Conservation (phyloP, 768 basidiomycete species). For the Suillus sp. region DNA sequence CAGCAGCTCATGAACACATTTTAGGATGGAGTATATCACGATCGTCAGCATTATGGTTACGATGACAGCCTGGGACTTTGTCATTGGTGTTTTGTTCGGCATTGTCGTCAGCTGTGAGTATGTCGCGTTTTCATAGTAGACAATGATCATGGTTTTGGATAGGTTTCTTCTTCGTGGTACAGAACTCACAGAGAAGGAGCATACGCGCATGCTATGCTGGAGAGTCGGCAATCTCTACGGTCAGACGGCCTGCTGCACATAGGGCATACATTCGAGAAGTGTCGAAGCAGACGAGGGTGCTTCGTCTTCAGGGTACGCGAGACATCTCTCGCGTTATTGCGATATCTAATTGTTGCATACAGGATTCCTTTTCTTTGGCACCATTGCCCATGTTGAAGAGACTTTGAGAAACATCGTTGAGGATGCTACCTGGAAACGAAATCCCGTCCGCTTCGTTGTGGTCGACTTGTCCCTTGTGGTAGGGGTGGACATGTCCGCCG, state of each 20-base stretch:
- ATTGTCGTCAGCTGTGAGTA: constrained; percentile 85
- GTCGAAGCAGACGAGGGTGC: constrained; percentile 85
- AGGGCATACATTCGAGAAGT: constrained; percentile 90
- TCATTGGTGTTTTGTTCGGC: constrained; percentile 89
- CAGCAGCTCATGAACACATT: constrained; percentile 9
- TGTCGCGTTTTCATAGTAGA: not conserved
- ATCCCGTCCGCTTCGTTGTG: constrained; percentile 87
- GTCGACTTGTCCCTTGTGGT: constrained; percentile 84
- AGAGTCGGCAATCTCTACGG: constrained; percentile 84
- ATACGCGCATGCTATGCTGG: constrained; percentile 86
- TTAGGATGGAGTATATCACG: constrained; percentile 77
- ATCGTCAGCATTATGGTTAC: constrained; percentile 84
- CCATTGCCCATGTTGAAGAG: constrained; percentile 88
- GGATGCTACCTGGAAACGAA: constrained; percentile 65
- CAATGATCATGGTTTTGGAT: not conserved
- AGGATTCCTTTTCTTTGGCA: constrained; percentile 93
- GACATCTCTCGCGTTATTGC: not conserved
- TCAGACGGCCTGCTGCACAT: constrained; percentile 86
- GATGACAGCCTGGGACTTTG: constrained; percentile 96
- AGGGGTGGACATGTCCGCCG: constrained; percentile 93
- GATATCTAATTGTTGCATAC: not conserved
- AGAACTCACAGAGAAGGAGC: constrained; percentile 83
- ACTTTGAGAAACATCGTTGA: constrained; percentile 78
- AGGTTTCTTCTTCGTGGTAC: constrained; percentile 97
- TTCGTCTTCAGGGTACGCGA: constrained; percentile 76